Conservation (phyloP, 495 filamentous ascomycete species). For the Staphylotrichum longicolle region DNA sequence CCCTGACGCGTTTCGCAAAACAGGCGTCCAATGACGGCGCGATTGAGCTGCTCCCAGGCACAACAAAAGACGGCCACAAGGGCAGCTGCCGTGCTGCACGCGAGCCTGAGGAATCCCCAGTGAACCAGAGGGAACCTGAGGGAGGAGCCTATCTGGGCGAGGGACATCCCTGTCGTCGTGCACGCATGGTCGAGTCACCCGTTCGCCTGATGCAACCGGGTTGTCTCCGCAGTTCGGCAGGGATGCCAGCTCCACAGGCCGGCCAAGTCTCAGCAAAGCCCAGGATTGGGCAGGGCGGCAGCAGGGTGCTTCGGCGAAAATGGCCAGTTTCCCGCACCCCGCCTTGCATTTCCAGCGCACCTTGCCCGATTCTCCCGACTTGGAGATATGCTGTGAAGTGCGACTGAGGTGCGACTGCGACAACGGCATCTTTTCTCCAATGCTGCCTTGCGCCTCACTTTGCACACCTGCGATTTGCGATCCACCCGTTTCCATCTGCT, state of each 20-base stretch:
- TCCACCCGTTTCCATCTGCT: constrained; percentile 4
- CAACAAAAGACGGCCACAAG: constrained; percentile 20
- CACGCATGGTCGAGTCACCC: constrained; percentile 15
- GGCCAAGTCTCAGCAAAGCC: too few species aligned
- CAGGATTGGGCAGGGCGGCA: too few species aligned
- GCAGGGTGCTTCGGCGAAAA: constrained; percentile 8
- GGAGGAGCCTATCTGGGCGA: neutral
- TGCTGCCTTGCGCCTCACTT: constrained; percentile 26
- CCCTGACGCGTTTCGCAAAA: constrained; percentile 29
- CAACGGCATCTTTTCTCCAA: constrained; percentile 3
- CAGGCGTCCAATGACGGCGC: constrained; percentile 26
- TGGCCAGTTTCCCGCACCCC: constrained; percentile 5
- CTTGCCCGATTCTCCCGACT: constrained; percentile 15
- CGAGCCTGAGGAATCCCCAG: neutral
- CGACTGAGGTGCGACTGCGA: neutral
- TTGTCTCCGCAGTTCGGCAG: constrained; percentile 8
- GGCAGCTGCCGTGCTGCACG: constrained; percentile 14
- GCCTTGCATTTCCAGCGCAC: constrained; percentile 13
- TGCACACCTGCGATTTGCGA: constrained; percentile 20
- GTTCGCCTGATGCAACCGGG: constrained; percentile 6
- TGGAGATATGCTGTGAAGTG: neutral
- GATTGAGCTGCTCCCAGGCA: constrained; percentile 19
- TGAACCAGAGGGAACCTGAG: too few species aligned
- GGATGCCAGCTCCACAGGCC: constrained; percentile 16
- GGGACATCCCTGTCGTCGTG: neutral